Base-by-base conservation (phyloP, 2,329 filamentous ascomycete species). In the Escovopsis sp. region DNA sequence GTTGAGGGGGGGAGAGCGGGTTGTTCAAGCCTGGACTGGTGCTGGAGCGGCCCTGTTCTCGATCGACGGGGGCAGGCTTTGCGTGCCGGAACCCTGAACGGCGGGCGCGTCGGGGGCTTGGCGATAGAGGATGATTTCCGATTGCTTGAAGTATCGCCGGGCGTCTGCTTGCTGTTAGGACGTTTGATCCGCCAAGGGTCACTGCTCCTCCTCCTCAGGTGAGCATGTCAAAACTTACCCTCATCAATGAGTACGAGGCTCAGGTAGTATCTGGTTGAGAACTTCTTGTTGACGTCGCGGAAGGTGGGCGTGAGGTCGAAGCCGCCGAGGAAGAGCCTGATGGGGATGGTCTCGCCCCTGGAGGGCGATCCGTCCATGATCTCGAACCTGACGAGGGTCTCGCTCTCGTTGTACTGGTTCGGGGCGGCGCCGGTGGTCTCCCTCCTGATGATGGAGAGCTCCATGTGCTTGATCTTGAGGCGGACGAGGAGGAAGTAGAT, bases 361-460 rank as follows among this genome's bases (percentile, higher is more conserved):
- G 88, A 95, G 30, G 91, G 91, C n/a, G 89, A 96, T 45, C 91
- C 91, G 60, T 98, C 91, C 91, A 98, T 98, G 58, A 98, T 98
- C 81, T 98, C 91, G 54, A 98, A 98, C 50, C 93, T 79, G 43
- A 98, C 91, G 53, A 98, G 67, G 3, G 91, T 98, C 66, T 98
- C 91, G 64, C 88, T 96, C 69, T 98, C 93, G 60, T 98, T 98
- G 67, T 98, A 98, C 64, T 98, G 93, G 60, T 98, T 98, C 7
- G 91, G 91, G 16, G 91, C 86, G 5, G 87, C 86, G 42, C 93
- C 91, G 1, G 91, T 98, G 2, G 91, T 98, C 66, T 98, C 91
- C 53, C 93, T 73, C 51, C 93, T 76, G 60, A 98, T 98, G 55
- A 98, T 98, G 51, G 86, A 94, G 48, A 98, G 68, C 67, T 98